phyloP scores from a whole-genome alignment of 768 basidiomycete genomes.

The Porpolomopsis calyptriformis region DNA sequence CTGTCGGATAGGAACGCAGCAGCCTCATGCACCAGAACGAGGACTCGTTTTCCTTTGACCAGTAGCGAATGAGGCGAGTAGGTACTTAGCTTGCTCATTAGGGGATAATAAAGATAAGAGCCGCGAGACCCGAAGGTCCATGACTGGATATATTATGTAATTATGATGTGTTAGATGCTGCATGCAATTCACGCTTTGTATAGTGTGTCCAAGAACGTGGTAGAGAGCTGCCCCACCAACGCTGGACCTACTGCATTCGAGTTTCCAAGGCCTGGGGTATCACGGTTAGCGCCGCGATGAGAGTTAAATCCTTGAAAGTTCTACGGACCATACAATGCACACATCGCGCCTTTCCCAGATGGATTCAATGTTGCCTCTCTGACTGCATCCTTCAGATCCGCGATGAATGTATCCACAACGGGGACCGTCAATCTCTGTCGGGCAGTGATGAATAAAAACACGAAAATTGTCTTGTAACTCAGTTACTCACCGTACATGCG shows the following conservation, averaged over 20 bases:
- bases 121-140: too few species aligned
- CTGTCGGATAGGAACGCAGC: too few species aligned
- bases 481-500: conserved; percentile 70
- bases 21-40: too few species aligned
- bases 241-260: conserved; percentile 75
- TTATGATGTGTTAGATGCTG: background rate
- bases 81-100: too few species aligned
- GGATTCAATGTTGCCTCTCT: conserved; percentile 56
- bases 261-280: conserved; percentile 66
- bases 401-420: conserved; percentile 66
- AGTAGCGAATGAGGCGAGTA: too few species aligned
- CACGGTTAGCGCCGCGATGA: too few species aligned
- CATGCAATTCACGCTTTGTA: conserved; percentile 51
- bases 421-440: conserved; percentile 68
- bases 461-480: background rate
- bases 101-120: too few species aligned
- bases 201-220: conserved; percentile 71
- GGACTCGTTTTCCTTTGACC: too few species aligned
- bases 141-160: too few species aligned
- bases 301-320: too few species aligned
- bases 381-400: conserved; percentile 74
- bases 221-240: conserved; percentile 67
- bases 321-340: conserved; percentile 73
- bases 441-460: conserved; percentile 4
- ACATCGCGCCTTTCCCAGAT: conserved; percentile 76